Evolutionary conservation across 805 yeast genomes (phyloP).

Genomic region (Myxozyma neotropica): DNA sequence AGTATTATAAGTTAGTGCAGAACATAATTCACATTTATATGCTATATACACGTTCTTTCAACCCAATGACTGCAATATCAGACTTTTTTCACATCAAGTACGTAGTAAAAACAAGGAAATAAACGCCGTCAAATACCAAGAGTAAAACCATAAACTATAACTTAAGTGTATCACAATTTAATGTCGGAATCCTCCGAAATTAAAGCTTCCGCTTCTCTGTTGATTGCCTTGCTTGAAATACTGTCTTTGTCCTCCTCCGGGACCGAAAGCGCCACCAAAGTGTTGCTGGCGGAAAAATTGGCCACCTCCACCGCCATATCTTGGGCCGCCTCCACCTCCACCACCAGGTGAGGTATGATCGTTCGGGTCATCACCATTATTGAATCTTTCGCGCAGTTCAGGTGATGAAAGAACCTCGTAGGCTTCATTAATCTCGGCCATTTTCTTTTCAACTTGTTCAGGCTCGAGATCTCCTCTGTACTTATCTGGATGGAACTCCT

Average conservation of each 20-base stretch:
- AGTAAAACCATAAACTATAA: too few species aligned
- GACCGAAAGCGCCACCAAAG: constrained; percentile 12
- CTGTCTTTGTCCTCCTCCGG: constrained; percentile 12
- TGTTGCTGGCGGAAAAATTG: constrained; percentile 22
- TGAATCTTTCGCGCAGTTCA: constrained; percentile 66
- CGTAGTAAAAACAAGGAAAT: background rate
- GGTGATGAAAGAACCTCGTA: constrained; percentile 79
- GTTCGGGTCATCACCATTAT: constrained; percentile 59
- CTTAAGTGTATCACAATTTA: background rate
- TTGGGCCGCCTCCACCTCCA: constrained; percentile 4
- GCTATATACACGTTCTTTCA: too few species aligned
- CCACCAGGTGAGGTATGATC: constrained; percentile 22
- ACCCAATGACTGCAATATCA: too few species aligned
- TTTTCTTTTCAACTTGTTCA: constrained; percentile 74
- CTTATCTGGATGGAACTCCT: constrained; percentile 91
- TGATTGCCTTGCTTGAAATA: constrained; percentile 8
- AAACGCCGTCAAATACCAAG: background rate
- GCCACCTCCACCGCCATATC: background rate
- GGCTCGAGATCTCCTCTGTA: constrained; percentile 67
- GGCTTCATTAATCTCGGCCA: constrained; percentile 92
- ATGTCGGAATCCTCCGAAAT: constrained; percentile 6
- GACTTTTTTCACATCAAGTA: too few species aligned
- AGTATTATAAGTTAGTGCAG: too few species aligned
- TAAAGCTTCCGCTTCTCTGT: constrained; percentile 11
- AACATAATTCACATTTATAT: too few species aligned